Percentiles rank a stretch among this genome's conserved stretches.
phyloP scores from a whole-genome alignment of 768 basidiomycete genomes.

The Mycena venus region DNA sequence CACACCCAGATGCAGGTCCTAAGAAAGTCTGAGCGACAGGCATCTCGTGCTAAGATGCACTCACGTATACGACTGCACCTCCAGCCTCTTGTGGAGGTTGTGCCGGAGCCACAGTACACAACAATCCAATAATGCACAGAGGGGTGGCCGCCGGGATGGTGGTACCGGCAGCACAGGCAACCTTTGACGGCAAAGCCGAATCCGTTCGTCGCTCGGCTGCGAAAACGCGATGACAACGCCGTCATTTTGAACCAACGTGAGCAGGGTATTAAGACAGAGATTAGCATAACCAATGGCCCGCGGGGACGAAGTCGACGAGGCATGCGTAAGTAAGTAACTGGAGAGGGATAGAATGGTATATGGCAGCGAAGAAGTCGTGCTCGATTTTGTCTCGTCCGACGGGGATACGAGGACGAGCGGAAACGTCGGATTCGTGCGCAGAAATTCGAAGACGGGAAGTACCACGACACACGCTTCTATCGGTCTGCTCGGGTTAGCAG shows the following conservation, averaged over 20 bases:
- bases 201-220: constrained; percentile 51
- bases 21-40: constrained; percentile 8
- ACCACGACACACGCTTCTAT: constrained; percentile 71
- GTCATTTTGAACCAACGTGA: constrained; percentile 64
- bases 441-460: constrained; percentile 73
- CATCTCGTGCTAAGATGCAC: constrained; percentile 34
- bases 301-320: constrained; percentile 69
- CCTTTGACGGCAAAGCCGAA: constrained; percentile 77
- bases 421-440: constrained; percentile 65
- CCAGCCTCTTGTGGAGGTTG: constrained; percentile 74
- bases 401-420: constrained; percentile 55
- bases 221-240: constrained; percentile 62
- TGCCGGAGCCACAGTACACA: constrained; percentile 80
- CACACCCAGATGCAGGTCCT: constrained; percentile 71
- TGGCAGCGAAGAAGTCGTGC: constrained; percentile 51
- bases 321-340: constrained; percentile 78
- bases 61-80: constrained; percentile 70
- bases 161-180: constrained; percentile 63
- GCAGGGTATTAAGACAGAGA: constrained; percentile 66
- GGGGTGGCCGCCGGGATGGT: constrained; percentile 54
- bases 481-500: constrained; percentile 59
- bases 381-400: constrained; percentile 38
- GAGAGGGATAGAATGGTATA: constrained; percentile 68
- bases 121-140: constrained; percentile 76
- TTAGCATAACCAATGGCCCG: constrained; percentile 75